phyloP scores from a whole-genome alignment of 106 monocot genomes.

The Dioscorea alata region DNA sequence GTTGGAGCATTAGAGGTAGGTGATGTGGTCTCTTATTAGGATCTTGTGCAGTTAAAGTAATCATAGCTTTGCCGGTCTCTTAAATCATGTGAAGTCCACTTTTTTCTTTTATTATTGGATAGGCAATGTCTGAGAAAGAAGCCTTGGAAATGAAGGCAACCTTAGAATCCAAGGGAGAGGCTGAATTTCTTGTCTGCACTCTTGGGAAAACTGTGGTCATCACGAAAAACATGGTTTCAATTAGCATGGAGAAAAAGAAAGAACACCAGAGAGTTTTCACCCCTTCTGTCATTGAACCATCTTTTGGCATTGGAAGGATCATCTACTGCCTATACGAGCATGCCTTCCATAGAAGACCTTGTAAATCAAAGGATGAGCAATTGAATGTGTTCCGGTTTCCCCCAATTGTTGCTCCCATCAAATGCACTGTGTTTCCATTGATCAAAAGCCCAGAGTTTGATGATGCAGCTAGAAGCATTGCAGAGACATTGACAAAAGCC shows the following conservation, averaged over 20 bases:
- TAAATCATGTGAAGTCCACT: neutral
- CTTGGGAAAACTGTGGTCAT: conserved; percentile 70
- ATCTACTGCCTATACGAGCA: conserved; percentile 97
- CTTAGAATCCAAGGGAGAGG: conserved; percentile 84
- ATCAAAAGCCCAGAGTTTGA: conserved; percentile 76
- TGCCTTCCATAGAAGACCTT: conserved; percentile 70
- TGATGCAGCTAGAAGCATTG: conserved; percentile 65
- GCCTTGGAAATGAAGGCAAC: conserved; percentile 69
- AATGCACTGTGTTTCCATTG: conserved; percentile 96
- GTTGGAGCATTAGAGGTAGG: conserved; percentile 85
- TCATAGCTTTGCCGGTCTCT: neutral
- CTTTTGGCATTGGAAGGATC: conserved; percentile 96
- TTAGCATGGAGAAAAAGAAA: conserved; percentile 76
- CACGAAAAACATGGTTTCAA: conserved; percentile 87
- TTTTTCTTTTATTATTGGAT: neutral
- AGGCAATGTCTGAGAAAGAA: conserved; percentile 78
- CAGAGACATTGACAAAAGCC: conserved; percentile 55
- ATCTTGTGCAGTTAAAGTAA: neutral
- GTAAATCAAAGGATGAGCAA: conserved; percentile 75
- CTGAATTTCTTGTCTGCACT: conserved; percentile 71
- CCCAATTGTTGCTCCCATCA: conserved; percentile 81
- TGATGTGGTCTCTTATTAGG: neutral
- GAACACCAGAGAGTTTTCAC: conserved; percentile 95
- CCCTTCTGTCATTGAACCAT: conserved; percentile 97
- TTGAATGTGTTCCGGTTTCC: conserved; percentile 88